phyloP scores from a whole-genome alignment of 768 basidiomycete species.

The Coprinopsis strossmayeri region DNA sequence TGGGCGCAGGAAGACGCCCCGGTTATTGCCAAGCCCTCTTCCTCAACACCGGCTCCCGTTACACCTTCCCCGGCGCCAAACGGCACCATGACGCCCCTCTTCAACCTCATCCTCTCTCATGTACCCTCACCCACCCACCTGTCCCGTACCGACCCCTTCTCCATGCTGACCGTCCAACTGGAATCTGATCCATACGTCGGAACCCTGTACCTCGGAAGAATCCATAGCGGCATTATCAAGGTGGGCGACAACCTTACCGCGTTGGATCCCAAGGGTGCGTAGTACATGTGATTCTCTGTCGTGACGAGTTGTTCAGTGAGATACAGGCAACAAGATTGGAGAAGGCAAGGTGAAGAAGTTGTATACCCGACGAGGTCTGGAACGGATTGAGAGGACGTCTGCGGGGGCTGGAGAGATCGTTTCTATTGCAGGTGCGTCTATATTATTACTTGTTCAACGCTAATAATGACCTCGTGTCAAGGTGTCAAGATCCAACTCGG shows the following conservation, averaged over 20 bases:
- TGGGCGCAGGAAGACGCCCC: slow-evolving; percentile 40
- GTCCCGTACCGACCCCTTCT: slow-evolving; percentile 33
- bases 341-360: slow-evolving; percentile 47
- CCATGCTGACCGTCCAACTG: slow-evolving; percentile 48
- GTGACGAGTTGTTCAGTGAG: too few relatives aligned
- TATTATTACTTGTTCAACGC: too few relatives aligned
- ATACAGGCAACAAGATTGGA: slow-evolving; percentile 40
- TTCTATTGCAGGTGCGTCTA: slow-evolving; percentile 42
- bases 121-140: slow-evolving; percentile 34
- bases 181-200: slow-evolving; percentile 45
- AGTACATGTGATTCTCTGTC: too few relatives aligned
- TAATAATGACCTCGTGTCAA: too few relatives aligned
- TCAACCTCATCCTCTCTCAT: slow-evolving; percentile 40
- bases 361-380: slow-evolving; percentile 30
- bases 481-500: too few relatives aligned
- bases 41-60: too few relatives aligned
- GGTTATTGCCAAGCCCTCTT: too few relatives aligned
- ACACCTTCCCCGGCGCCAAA: slow-evolving; percentile 17
- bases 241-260: slow-evolving; percentile 35
- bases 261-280: slow-evolving; percentile 31
- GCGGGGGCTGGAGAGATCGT: slow-evolving; percentile 45
- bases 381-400: slow-evolving; percentile 34
- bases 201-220: slow-evolving; percentile 40
- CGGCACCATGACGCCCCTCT: slow-evolving; percentile 35
- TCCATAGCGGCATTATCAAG: slow-evolving; percentile 33